Evolutionary conservation across 208 protist species (phyloP), one percentile per base, ranked within the genome.

Genomic region (Acanthamoeba healyi): DNA sequence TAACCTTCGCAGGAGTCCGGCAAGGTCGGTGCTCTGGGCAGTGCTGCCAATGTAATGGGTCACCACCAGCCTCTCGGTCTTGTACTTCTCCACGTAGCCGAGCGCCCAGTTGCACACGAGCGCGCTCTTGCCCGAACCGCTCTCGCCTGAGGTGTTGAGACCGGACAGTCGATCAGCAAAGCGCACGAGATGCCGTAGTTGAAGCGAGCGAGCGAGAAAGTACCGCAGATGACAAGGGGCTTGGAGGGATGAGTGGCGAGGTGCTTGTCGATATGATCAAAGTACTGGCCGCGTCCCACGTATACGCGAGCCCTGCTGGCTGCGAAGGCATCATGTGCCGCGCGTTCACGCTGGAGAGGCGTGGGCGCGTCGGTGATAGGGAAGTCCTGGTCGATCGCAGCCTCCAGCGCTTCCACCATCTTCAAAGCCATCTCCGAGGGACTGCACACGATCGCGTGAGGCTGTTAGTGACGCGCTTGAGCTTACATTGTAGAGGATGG

Each of bases 11-110:
- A 94, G 61, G 70, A 89, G 46, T 5, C 34, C 29, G 26, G 42
- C 34, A 12, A 94, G 58, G 72, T 94, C 90, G 38, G 90, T 89
- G 58, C 90, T 94, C 49, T n/a, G 22, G 17, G 56, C 56, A 6
- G 56, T 94, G 49, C 44, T 72, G 9, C 90, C 90, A 22, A 94
- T 94, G 42, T 94, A 94, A 49, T 94, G 90, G 22, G 90, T 46
- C 17, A 94, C 7, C 12, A 94, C 90, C 42, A 94, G 32, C n/a
- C 38, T 6, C 22, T 94, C 17, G n/a, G 34, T 26, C 15, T 54
- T 94, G 34, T 58, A 10, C 6, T 36, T 6, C 49, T 58, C 42
- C 42, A 67, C 26, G 22, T 91, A 54, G 19, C 72, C 19, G 7
- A 29, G 14, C 38, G 54, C 90, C 51, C 42, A 94, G 72, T 94